Conservation (phyloP, 176 grass and related monocot species). For the Bonia amplexicaulis region DNA sequence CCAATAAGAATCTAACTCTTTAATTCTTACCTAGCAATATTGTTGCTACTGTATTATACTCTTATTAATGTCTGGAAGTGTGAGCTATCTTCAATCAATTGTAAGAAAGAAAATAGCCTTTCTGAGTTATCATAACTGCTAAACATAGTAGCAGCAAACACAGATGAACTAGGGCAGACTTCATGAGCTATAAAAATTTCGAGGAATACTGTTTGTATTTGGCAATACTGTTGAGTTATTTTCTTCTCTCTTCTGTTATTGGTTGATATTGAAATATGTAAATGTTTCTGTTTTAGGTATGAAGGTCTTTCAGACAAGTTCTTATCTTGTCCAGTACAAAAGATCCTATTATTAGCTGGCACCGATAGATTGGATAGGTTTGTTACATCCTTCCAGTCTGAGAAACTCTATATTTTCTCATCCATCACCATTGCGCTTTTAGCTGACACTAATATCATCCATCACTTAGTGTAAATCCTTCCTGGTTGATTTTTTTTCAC, state of each 20-base stretch:
- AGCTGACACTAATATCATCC: background rate
- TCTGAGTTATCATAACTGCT: background rate
- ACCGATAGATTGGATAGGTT: slow-evolving; percentile 97
- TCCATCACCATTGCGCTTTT: background rate
- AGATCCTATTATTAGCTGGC: slow-evolving; percentile 87
- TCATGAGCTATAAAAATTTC: background rate
- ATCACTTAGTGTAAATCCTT: background rate
- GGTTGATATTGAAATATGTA: slow-evolving; percentile 3
- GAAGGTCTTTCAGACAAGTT: slow-evolving; percentile 98
- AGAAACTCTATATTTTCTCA: slow-evolving; percentile 5
- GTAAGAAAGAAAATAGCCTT: background rate
- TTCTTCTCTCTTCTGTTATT: background rate
- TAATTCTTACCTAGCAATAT: background rate
- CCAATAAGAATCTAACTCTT: background rate
- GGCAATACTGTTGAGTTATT: background rate
- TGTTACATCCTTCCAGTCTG: slow-evolving; percentile 20
- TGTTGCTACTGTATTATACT: background rate
- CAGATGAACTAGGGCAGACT: background rate
- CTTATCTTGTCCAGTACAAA: slow-evolving; percentile 89
- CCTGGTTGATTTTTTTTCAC: background rate
- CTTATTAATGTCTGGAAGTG: background rate
- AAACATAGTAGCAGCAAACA: background rate
- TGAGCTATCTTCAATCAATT: background rate
- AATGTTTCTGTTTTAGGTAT: slow-evolving; percentile 64
- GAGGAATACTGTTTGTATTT: background rate